Evolutionary conservation across 371 early-diverging fungal genomes (phyloP), one percentile per base, ranked within the genome.

Genomic region (Mortierella sp.): DNA sequence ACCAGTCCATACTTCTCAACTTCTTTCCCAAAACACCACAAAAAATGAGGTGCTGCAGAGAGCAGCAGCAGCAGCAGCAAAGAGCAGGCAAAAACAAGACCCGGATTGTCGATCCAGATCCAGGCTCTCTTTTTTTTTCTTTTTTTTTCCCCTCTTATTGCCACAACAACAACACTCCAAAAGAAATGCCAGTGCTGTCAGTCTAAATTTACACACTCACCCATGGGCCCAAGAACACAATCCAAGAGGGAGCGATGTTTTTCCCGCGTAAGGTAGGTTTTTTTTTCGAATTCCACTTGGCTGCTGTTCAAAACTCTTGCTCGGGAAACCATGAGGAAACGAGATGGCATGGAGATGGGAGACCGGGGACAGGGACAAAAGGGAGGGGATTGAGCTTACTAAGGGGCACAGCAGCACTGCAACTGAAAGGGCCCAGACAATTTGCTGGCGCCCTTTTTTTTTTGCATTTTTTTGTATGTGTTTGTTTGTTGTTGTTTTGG

Each of bases 51-150:
- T 13, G 28, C 11, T 57, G 58, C 58, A 55, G 55, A 55, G 55
- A 26, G 26, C 57, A 57, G 57, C 13, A n/a, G 16, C 60, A 60
- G 28, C 14, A 8, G 28, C 31, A n/a, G n/a, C n/a, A n/a, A n/a
- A n/a, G n/a, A n/a, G n/a, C n/a, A 57, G 63, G 34, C 63, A 63
- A 63, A 65, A 65, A 65, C 38, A 24, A 21, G 21, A 1, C 10
- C 68, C 24, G 42, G 55, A 9, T 31, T 38, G 68, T 65, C 68
- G 68, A 65, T 65, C 68, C 57, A 57, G 26, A 57, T 57, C 57
- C 68, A 65, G 68, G 68, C 68, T 65, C 68, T 65, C 42, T 34
- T 38, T 65, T 65, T 65, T 65, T n/a, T 58, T 65, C 21, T 63
- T 19, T 31, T 34, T 34, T 34, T 63, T 63, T 55, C 26, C 54